Evolutionary conservation across 2,329 filamentous ascomycete genomes (phyloP).

Genomic region (Ceratocystis colombiana): DNA sequence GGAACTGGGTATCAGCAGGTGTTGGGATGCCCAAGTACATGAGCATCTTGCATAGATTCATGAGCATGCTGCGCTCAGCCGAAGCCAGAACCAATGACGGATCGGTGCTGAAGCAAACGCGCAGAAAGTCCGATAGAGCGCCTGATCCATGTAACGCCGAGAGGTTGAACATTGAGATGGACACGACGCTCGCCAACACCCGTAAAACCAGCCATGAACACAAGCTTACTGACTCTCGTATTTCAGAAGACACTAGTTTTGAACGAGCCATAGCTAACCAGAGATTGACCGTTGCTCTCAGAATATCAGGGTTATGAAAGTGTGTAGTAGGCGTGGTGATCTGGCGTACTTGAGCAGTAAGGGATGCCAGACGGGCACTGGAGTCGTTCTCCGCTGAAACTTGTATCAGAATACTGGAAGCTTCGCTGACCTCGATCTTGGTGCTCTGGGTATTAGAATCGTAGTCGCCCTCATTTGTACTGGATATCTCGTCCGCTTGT

Average conservation of each 20-base stretch:
- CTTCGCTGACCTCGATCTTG: background rate
- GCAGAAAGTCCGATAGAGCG: conserved; percentile 56
- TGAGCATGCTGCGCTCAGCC: conserved; percentile 49
- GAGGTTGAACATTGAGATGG: conserved; percentile 57
- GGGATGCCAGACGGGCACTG: conserved; percentile 3
- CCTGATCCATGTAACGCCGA: conserved; percentile 62
- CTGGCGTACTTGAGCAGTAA: conserved; percentile 34
- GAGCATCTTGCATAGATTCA: conserved; percentile 58
- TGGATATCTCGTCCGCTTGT: background rate
- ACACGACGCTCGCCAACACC: conserved; percentile 48
- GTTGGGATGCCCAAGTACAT: conserved; percentile 66
- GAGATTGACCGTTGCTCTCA: conserved; percentile 51
- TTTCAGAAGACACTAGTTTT: background rate
- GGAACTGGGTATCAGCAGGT: conserved; percentile 71
- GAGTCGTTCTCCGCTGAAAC: background rate
- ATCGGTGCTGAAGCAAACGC: conserved; percentile 47
- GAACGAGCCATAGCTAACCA: conserved; percentile 52
- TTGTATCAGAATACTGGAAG: background rate
- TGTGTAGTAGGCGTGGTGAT: conserved; percentile 44
- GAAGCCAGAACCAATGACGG: conserved; percentile 32
- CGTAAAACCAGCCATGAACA: conserved; percentile 56
- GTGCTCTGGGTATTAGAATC: background rate
- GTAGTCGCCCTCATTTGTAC: background rate
- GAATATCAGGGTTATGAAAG: conserved; percentile 53
- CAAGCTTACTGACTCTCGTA: conserved; percentile 38